Evolutionary conservation across 805 yeast genomes (phyloP), one percentile per base, ranked within the genome.

Genomic region (Barnettozyma sucrosica): DNA sequence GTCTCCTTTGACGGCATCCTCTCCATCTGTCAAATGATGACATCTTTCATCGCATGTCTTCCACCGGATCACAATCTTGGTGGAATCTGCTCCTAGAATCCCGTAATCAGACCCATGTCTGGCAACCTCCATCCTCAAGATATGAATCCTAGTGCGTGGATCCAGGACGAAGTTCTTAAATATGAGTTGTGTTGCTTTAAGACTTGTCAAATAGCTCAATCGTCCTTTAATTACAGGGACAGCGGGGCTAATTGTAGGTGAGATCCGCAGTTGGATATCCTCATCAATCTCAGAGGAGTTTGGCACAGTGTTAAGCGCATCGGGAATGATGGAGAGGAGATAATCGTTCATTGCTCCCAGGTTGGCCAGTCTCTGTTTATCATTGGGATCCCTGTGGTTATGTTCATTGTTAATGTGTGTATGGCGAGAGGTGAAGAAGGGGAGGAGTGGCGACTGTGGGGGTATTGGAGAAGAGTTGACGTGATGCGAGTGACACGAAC

Each of bases 141-240:
- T 70, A 57, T 81, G 87, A 8, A 84, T 61, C 52, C 70, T 71
- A 1, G 77, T 72, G 7, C 67, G 63, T 3, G 81, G 79, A 49
- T 75, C 73, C 16, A 82, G 56, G 13, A 82, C 70, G 41, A 83
- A 68, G 33, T 78, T 78, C 3, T 80, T 77, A 28, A 80, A 50
- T 4, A 80, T 59, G 21, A 81, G 51, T 55, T 79, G 81, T 2
- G 83, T 58, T 0, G 86, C 72, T 52, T 80, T 81, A 50, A 77
- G 63, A 0, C 84, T 72, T 3, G 83, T 72, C 38, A 72, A 69
- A 59, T 82, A 83, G 14, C 81, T 69, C 14, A 72, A 65, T 28
- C 66, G 72, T 0, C 89, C 88, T 41, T 71, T 72, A 21, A 84
- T 62, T 2, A 66, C 62, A 2, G 89, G 89, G 11, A 81, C 53